Conservation (phyloP, 2,329 filamentous ascomycete genomes). For the Tolypocladium inflatum region DNA sequence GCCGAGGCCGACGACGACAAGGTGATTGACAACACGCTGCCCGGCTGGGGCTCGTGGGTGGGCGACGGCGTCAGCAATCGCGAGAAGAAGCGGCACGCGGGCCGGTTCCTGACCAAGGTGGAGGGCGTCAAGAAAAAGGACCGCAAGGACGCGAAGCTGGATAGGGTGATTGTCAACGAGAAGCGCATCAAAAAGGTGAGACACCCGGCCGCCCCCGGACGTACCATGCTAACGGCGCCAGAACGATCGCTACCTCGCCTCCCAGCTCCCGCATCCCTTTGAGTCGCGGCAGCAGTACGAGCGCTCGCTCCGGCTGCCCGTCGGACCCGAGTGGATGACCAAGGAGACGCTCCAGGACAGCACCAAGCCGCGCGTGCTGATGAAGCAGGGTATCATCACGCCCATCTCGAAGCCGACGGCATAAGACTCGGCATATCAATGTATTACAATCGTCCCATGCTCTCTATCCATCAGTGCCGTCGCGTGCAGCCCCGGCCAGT, state of each 20-base stretch:
- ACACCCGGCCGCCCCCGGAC: not conserved
- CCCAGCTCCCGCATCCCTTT: conserved; percentile 78
- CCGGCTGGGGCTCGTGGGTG: conserved; percentile 90
- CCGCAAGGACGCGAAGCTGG: conserved; percentile 73
- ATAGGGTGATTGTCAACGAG: conserved; percentile 86
- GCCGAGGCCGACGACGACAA: conserved; percentile 75
- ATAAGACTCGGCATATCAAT: conserved; percentile 10
- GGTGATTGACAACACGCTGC: conserved; percentile 72
- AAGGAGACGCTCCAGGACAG: conserved; percentile 86
- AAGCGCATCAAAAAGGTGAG: conserved; percentile 77
- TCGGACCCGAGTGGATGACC: conserved; percentile 94
- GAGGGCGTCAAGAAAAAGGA: conserved; percentile 68
- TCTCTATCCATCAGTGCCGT: not conserved
- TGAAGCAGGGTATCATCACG: conserved; percentile 84
- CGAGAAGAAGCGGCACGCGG: conserved; percentile 54
- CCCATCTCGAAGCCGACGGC: conserved; percentile 70
- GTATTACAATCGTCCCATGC: not conserved
- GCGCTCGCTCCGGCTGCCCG: conserved; percentile 71
- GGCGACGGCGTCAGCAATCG: conserved; percentile 71
- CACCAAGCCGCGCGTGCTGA: conserved; percentile 79
- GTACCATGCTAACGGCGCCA: conserved; percentile 19
- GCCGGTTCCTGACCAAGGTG: conserved; percentile 53
- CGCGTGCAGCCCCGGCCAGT: too few relatives aligned
- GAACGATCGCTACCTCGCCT: conserved; percentile 82
- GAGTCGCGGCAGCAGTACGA: conserved; percentile 87